A percentile compares a stretch with the other conserved stretches of the same genome.
These are phyloP conservation scores for Kwoniella sp. DNA, from an alignment of 768 basidiomycete species.

Conservation along the genomic window DNA sequence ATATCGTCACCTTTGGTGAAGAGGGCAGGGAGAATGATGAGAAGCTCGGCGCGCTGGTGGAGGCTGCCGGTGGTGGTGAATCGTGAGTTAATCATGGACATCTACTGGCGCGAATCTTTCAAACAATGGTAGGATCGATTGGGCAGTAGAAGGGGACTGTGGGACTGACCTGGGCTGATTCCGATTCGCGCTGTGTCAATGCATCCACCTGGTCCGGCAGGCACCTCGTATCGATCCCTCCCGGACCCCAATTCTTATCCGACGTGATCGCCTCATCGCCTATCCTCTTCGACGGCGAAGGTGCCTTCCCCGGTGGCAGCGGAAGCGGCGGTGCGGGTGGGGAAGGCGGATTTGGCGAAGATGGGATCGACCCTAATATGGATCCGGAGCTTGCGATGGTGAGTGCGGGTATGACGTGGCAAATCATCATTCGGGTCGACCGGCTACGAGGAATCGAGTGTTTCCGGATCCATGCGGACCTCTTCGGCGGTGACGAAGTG, in stretches of 20 bases:
- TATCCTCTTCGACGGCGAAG: slow-evolving; percentile 72
- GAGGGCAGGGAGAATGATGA: slow-evolving; percentile 64
- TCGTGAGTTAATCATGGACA: slow-evolving; percentile 42
- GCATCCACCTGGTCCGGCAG: slow-evolving; percentile 57
- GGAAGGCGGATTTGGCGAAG: slow-evolving; percentile 63
- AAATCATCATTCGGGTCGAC: background rate
- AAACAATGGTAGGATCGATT: too few species aligned
- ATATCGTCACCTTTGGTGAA: slow-evolving; percentile 87
- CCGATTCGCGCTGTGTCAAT: background rate
- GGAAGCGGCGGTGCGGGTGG: slow-evolving; percentile 43
- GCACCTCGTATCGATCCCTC: slow-evolving; percentile 76
- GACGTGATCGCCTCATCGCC: slow-evolving; percentile 79
- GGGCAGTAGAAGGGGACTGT: too few species aligned
- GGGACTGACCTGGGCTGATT: background rate
- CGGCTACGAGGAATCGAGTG: background rate
- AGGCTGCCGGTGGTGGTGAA: slow-evolving; percentile 62
- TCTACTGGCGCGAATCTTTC: background rate
- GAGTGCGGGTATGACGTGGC: slow-evolving; percentile 34
- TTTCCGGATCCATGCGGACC: background rate
- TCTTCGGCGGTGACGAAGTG: too few species aligned
- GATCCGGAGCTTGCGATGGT: slow-evolving; percentile 98
- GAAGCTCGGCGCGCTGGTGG: slow-evolving; percentile 78
- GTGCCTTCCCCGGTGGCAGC: slow-evolving; percentile 50
- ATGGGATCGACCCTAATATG: slow-evolving; percentile 79
- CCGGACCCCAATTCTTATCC: slow-evolving; percentile 75